Evolutionary conservation across 257 asterid species (phyloP).

Genomic region (Leonotis leonurus): DNA sequence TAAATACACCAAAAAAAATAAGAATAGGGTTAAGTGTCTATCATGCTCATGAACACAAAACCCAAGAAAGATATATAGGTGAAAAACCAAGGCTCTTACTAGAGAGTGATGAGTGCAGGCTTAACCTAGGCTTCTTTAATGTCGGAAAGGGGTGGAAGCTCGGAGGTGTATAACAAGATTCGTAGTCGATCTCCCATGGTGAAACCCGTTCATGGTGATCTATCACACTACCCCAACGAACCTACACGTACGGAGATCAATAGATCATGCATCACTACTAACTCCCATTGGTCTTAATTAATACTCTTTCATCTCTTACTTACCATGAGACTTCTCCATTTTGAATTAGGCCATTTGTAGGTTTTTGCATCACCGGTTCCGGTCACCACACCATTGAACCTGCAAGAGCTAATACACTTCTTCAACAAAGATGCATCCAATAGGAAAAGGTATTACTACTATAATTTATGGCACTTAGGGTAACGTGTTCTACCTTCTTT

Average conservation of each 20-base stretch:
- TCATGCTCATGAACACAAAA: no score
- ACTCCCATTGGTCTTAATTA: no score
- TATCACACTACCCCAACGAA: slow-evolving; percentile 59
- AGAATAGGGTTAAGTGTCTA: no score
- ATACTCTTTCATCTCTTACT: no score
- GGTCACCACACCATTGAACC: no score
- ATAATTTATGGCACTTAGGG: no score
- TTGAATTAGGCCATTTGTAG: slow-evolving; percentile 68
- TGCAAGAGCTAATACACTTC: slow-evolving; percentile 21
- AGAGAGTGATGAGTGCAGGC: slow-evolving; percentile 34
- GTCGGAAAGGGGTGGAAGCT: slow-evolving; percentile 48
- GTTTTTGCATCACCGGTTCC: slow-evolving; percentile 59
- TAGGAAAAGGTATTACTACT: no score
- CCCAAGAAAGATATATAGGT: no score
- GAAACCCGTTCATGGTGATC: slow-evolving; percentile 63
- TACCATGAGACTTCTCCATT: slow-evolving; percentile 83
- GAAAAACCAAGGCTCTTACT: no score
- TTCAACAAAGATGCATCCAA: slow-evolving; percentile 10
- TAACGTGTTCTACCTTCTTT: slow-evolving; percentile 61
- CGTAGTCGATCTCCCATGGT: slow-evolving; percentile 78
- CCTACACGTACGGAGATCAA: slow-evolving; percentile 47
- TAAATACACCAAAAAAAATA: no score
- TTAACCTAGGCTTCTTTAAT: slow-evolving; percentile 59
- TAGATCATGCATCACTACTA: no score
- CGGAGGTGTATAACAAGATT: slow-evolving; percentile 50